A percentile compares a stretch with the other conserved stretches of the same genome.
phyloP scores from a whole-genome alignment of 2,329 filamentous ascomycete genomes.

The Fusarium sp. region DNA sequence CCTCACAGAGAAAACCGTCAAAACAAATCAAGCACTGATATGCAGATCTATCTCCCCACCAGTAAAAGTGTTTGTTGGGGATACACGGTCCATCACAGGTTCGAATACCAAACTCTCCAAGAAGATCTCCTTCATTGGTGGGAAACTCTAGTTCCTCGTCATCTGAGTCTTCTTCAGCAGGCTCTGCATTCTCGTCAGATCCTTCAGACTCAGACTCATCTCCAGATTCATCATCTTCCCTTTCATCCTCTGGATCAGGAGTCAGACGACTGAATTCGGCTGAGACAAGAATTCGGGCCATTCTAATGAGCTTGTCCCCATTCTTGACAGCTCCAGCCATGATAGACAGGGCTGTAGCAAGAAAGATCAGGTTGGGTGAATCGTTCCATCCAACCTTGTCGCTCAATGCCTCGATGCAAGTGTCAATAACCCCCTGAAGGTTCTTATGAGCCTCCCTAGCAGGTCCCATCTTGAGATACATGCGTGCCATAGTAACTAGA shows the following conservation, averaged over 20 bases:
- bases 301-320: slow-evolving; percentile 21
- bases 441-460: slow-evolving; percentile 35
- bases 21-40: slow-evolving; percentile 28
- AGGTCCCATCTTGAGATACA: slow-evolving; percentile 44
- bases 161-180: neutral
- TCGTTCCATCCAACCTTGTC: slow-evolving; percentile 46
- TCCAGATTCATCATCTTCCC: neutral
- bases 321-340: slow-evolving; percentile 25
- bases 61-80: slow-evolving; percentile 11
- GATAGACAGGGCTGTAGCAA: slow-evolving; percentile 32
- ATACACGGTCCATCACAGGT: slow-evolving; percentile 21
- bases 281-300: slow-evolving; percentile 40
- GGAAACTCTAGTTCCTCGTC: slow-evolving; percentile 10
- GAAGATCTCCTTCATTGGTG: slow-evolving; percentile 28
- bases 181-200: neutral
- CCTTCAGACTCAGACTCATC: neutral
- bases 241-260: neutral
- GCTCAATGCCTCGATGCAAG: slow-evolving; percentile 32
- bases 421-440: slow-evolving; percentile 35
- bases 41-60: slow-evolving; percentile 22
- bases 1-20: slow-evolving; percentile 23
- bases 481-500: slow-evolving; percentile 35
- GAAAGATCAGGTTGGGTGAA: slow-evolving; percentile 23
- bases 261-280: slow-evolving; percentile 42
- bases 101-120: neutral